A percentile compares a stretch with the other conserved stretches of the same genome.
These are phyloP conservation scores for Sporisorium sorghi DNA, from an alignment of 1,284 basidiomycete genomes.

Conservation along the genomic window DNA sequence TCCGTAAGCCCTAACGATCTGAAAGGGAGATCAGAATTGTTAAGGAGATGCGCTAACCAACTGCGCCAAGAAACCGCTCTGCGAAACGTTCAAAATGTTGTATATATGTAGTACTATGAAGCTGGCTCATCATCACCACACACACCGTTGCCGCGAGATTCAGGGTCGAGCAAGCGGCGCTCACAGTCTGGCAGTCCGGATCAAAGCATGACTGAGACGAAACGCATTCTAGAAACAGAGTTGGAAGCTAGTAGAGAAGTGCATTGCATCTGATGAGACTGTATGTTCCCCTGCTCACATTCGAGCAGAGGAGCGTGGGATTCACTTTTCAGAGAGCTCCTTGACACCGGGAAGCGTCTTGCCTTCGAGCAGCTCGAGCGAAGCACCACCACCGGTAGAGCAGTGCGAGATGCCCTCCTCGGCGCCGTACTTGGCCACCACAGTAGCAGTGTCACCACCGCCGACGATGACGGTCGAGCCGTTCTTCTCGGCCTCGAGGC, in stretches of 20 bases:
- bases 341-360: slow-evolving; percentile 74
- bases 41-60: slow-evolving; percentile 61
- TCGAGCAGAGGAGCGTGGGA: slow-evolving; percentile 6
- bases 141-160: too few species aligned
- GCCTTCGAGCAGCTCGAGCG: slow-evolving; percentile 76
- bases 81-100: not conserved
- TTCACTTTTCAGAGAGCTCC: slow-evolving; percentile 58
- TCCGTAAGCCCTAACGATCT: slow-evolving; percentile 55
- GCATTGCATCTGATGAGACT: slow-evolving; percentile 1
- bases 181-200: not conserved
- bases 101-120: not conserved
- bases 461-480: slow-evolving; percentile 90
- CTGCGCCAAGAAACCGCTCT: slow-evolving; percentile 51
- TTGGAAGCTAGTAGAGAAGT: not conserved
- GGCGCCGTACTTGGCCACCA: slow-evolving; percentile 73
- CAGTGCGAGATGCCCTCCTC: slow-evolving; percentile 95
- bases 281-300: slow-evolving; percentile 8
- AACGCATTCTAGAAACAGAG: not conserved
- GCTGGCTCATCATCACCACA: too few species aligned
- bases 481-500: slow-evolving; percentile 85
- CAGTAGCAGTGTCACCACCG: slow-evolving; percentile 69
- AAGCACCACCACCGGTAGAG: slow-evolving; percentile 95
- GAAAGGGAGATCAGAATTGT: slow-evolving; percentile 44
- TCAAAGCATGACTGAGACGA: not conserved
- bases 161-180: too few species aligned